Base-by-base conservation (phyloP, 148 eudicot species). In the Vaccinium macrocarpon region DNA sequence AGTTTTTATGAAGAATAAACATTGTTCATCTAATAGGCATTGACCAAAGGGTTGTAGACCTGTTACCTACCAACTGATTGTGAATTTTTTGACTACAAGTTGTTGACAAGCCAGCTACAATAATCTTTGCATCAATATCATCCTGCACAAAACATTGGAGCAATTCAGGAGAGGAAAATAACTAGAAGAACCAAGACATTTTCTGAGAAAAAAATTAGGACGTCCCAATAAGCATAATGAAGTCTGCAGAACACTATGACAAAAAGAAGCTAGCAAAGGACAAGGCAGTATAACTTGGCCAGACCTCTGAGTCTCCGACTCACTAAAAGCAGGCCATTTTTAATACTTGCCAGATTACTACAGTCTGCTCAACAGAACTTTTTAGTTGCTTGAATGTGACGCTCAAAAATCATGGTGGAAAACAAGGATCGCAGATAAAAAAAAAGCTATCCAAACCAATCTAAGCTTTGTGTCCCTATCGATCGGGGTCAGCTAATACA, bases 1-100 rank as follows among this genome's bases (percentile, higher is more conserved):
- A 64, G 25, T 23, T 64, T 12, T 32, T 10, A 25, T 64, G 71
- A 64, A 23, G 71, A 64, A 25, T 25, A 68, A 68, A n/a, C 13
- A 21, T n/a, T 62, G 68, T 9, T 62, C 70, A 12, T 61, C 38
- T 4, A 12, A 79, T 6, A 46, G 18, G 70, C 51, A 48, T 61
- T 42, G 25, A 46, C 72, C 49, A 32, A 62, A 82, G 53, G 53
- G 61, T 16, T 50, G 76, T 66, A 52, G 74, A 85, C 18, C 59
- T 73, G 80, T 49, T 82, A 46, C 90, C 50, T 91, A 96, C 99
- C 95, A 96, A 91, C 86, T 96, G 99, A 90, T 96, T 96, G 89
- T 97, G 99, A 87, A 97, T 90, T 89, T 97, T 97, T 89, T 97
- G 99, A 87, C 99, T 97, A 86, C 99, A 97, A 64, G 98, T 97